Evolutionary conservation across 495 filamentous ascomycete genomes (phyloP), one percentile per base, ranked within the genome.

Genomic region (Penicillium lividum): DNA sequence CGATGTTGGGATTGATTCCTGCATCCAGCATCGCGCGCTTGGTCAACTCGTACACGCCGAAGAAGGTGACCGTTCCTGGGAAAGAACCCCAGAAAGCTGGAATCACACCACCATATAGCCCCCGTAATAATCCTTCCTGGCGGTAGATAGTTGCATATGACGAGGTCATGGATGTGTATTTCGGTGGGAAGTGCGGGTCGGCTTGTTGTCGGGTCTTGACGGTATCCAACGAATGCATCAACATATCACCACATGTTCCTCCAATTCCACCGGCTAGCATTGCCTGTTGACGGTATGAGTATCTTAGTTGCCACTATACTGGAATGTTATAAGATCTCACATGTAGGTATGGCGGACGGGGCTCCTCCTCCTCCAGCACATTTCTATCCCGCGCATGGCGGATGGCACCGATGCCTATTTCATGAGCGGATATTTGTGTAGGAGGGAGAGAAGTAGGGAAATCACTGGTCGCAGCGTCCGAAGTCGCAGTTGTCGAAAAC

Each of bases 151-250:
- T 97, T 64, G 86, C 80, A 76, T 98, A 98, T 5, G 93, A 92
- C 25, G 88, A 86, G 25, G 88, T 87, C 74, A 97, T 86, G 22
- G 91, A 92, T 1, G 89, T 86, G 73, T 98, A 98, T 73, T 89
- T 93, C 2, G 93, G 89, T 16, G 93, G 94, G 49, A 94, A 82
- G 64, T 90, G 86, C 31, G 92, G 92, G 67, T 97, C 95, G 64
- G 94, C 94, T 77, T 98, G 94, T 73, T 98, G 94, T 52, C 94
- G 84, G n/a, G 94, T 98, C 75, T 98, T 98, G 54, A 98, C 94
- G 7, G 94, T 98, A 76, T 98, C 94, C 71, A 98, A 83, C 46
- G 93, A 97, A 73, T 98, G 94, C 95, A 98, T 98, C 58, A 98
- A 78, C 84, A 98, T 91, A 73, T 98, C 94, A 51, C 94, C 94